These are phyloP conservation scores for Trametes cinnabarina DNA, from an alignment of 768 basidiomycete species.

Conservation along the genomic window DNA sequence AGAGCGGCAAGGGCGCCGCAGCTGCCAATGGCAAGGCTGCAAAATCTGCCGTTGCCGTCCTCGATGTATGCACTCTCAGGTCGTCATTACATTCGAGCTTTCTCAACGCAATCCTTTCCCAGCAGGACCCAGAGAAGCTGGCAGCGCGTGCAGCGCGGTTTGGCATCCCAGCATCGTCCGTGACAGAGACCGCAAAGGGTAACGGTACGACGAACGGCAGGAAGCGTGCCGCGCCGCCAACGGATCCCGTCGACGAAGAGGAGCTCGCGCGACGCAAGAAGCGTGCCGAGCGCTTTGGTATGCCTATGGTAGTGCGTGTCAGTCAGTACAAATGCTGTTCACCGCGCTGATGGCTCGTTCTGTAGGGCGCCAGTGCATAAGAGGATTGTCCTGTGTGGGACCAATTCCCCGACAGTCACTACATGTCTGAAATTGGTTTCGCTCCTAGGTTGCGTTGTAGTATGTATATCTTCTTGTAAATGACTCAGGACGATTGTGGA, in stretches of 20 bases:
- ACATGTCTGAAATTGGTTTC: not conserved
- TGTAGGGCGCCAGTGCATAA: slow-evolving; percentile 1
- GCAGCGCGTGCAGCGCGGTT: slow-evolving; percentile 57
- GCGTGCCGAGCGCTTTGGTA: slow-evolving; percentile 64
- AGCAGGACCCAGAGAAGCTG: slow-evolving; percentile 50
- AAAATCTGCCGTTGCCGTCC: not conserved
- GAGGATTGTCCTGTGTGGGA: not conserved
- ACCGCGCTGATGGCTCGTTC: not conserved
- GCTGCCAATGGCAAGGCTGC: slow-evolving; percentile 4
- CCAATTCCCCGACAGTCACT: not conserved
- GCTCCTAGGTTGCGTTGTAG: not conserved
- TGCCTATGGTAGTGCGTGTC: slow-evolving; percentile 17
- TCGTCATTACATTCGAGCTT: not conserved
- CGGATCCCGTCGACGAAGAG: slow-evolving; percentile 49
- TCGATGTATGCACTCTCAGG: slow-evolving; percentile 16
- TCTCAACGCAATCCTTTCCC: no score
- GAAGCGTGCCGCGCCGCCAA: slow-evolving; percentile 35
- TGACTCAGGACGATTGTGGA: not conserved
- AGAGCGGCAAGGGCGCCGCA: slow-evolving; percentile 16
- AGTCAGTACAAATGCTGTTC: not conserved
- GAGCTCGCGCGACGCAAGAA: slow-evolving; percentile 57
- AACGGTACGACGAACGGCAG: slow-evolving; percentile 14
- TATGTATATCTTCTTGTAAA: not conserved
- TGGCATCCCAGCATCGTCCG: slow-evolving; percentile 29
- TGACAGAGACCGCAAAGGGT: not conserved